Conservation (phyloP, 441 rosid species). For the Adansonia grandidieri region DNA sequence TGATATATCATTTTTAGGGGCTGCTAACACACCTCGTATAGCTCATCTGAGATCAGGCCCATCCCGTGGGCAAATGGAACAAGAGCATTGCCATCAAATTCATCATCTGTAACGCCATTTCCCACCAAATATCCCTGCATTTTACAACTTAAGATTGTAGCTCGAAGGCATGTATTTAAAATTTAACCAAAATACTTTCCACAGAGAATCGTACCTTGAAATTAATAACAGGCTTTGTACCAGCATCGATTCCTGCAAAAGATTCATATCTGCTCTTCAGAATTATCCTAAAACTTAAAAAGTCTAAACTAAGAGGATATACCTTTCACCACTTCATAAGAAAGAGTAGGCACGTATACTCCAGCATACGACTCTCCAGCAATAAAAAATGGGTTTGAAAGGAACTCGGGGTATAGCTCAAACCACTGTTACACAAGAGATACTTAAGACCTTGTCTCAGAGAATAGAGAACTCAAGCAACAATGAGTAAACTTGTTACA, state of each 20-base stretch:
- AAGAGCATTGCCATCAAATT: constrained; percentile 76
- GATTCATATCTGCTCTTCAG: too few species aligned
- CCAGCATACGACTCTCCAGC: too few species aligned
- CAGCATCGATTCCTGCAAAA: constrained; percentile 50
- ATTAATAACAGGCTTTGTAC: constrained; percentile 57
- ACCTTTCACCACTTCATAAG: too few species aligned
- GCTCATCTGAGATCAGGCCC: constrained; percentile 75
- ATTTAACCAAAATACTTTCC: constrained; percentile 5
- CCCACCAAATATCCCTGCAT: constrained; percentile 84
- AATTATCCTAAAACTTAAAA: too few species aligned
- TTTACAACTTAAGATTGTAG: constrained; percentile 6
- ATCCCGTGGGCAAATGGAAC: constrained; percentile 89
- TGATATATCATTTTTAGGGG: background rate
- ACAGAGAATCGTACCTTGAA: constrained; percentile 66
- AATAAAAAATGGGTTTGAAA: too few species aligned
- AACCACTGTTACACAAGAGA: too few species aligned
- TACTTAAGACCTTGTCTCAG: too few species aligned
- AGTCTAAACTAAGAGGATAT: too few species aligned
- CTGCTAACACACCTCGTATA: constrained; percentile 57
- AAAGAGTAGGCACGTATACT: too few species aligned
- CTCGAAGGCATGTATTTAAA: background rate
- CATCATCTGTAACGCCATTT: constrained; percentile 68
- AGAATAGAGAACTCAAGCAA: too few species aligned
- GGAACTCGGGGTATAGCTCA: too few species aligned
- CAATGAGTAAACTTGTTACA: too few species aligned